Percentiles rank a stretch among this genome's conserved stretches.
Evolutionary conservation across 495 filamentous ascomycete species (phyloP).

Genomic region (Podospora pseudopauciseta): DNA sequence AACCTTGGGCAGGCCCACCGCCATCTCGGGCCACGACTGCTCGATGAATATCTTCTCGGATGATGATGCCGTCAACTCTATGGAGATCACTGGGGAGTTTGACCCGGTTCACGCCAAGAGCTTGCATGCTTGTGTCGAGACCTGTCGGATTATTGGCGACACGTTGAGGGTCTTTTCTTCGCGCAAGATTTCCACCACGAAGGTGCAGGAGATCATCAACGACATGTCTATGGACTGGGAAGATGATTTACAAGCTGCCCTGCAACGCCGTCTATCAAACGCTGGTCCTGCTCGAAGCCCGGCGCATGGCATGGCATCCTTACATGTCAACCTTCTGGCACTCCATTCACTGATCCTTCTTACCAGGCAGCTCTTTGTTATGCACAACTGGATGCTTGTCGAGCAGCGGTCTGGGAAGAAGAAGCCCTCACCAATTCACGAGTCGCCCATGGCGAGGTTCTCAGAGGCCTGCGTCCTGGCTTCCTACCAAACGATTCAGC

Average conservation of each 20-base stretch:
- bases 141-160: constrained; percentile 60
- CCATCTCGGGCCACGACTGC: constrained; percentile 61
- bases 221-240: constrained; percentile 52
- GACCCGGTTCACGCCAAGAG: constrained; percentile 32
- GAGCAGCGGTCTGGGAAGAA: constrained; percentile 32
- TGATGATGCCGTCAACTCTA: constrained; percentile 39
- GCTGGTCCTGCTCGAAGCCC: constrained; percentile 39
- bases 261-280: constrained; percentile 50
- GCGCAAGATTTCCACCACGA: constrained; percentile 62
- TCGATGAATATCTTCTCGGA: constrained; percentile 40
- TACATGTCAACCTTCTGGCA: constrained; percentile 66
- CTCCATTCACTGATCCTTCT: constrained; percentile 72
- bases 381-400: constrained; percentile 36
- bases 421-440: constrained; percentile 27
- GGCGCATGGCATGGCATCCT: constrained; percentile 58
- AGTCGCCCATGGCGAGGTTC: constrained; percentile 56
- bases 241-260: constrained; percentile 39
- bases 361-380: constrained; percentile 67
- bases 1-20: constrained; percentile 56
- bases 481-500: constrained; percentile 61
- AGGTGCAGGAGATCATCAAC: constrained; percentile 63
- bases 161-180: constrained; percentile 68
- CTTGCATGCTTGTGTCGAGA: constrained; percentile 53
- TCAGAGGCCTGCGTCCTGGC: constrained; percentile 68
- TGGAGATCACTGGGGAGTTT: constrained; percentile 30